Base-by-base conservation (phyloP, 768 basidiomycete species). In the Russula compacta region DNA sequence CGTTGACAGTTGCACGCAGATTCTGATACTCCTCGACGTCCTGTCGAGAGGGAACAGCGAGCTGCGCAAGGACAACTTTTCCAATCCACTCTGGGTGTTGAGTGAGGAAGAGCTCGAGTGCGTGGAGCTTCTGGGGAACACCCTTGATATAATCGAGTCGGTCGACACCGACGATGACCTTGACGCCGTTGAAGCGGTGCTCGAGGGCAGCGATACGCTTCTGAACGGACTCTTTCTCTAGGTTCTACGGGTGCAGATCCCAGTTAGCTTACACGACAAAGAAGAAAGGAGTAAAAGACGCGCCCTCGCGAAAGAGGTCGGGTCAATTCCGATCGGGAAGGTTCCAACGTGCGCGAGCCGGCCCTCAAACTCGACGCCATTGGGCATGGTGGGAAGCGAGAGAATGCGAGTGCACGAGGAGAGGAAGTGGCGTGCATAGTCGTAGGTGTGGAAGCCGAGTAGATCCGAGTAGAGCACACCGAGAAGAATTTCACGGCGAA, bases 11-110 rank as follows among this genome's bases (percentile, higher is more conserved):
- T 17, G 93, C 85, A 15, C 97, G 85, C 61, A 98, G 75, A 75
- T 98, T 98, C 73, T 99, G 97, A 71, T 99, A 99, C 74, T 99
- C 97, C 74, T 99, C 97, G 55, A 99, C 97, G 70, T 98, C 97
- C 73, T 97, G 94, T 29, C 97, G 81, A 7, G 95, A 98, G 3
- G 97, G 97, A 9, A 99, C 95, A 8, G 97, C 97, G 6, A 99
- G 83, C 75, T 99, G 97, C 9, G 92, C 93, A 48, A 99, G 79
- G 2, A 99, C 97, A 60, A 98, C 90, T 80, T 95, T 99, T 68
- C 97, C 97, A 68, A 98, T 92, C 95, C 95, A 98, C 74, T 99
- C 97, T 4, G 97, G 97, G 72, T 99, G 95, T 67, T 98, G 95
- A 19, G 88, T 84, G 36, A 99, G 81, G 83, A 99, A 99, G 46